Percentiles rank a stretch among this genome's conserved stretches.
phyloP scores from a whole-genome alignment of 345 rosid genomes.

The Luvunga scandens region DNA sequence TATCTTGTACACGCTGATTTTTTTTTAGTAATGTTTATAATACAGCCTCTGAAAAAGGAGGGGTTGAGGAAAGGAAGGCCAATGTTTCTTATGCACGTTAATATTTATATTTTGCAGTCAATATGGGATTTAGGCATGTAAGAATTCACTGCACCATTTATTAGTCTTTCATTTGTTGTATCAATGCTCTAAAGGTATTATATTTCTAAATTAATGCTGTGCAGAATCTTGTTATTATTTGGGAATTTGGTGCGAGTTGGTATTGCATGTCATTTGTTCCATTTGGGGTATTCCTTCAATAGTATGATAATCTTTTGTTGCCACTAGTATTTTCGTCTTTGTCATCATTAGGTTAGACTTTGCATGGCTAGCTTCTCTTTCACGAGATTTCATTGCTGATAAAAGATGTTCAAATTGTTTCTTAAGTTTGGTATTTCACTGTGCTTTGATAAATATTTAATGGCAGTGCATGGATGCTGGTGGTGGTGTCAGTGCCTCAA shows the following conservation, averaged over 20 bases:
- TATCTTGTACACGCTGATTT: background rate
- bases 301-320: background rate
- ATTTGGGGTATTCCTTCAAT: background rate
- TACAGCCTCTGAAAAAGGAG: background rate
- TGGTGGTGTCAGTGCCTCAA: slow-evolving; percentile 40
- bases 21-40: background rate
- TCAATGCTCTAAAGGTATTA: background rate
- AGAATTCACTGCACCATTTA: background rate
- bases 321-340: background rate
- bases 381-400: slow-evolving; percentile 2
- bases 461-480: slow-evolving; percentile 50
- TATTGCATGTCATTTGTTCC: background rate
- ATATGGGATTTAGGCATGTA: background rate
- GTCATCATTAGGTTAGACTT: background rate
- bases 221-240: background rate
- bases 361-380: background rate
- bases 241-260: background rate
- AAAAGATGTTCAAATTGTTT: background rate
- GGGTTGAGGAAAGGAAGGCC: background rate
- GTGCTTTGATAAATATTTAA: slow-evolving; percentile 15
- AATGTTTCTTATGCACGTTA: background rate
- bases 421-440: background rate
- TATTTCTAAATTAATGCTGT: background rate
- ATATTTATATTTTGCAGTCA: background rate
- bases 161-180: background rate